Evolutionary conservation across 108 stramenopile genomes (phyloP).

Genomic region (Cyclotella atomus): DNA sequence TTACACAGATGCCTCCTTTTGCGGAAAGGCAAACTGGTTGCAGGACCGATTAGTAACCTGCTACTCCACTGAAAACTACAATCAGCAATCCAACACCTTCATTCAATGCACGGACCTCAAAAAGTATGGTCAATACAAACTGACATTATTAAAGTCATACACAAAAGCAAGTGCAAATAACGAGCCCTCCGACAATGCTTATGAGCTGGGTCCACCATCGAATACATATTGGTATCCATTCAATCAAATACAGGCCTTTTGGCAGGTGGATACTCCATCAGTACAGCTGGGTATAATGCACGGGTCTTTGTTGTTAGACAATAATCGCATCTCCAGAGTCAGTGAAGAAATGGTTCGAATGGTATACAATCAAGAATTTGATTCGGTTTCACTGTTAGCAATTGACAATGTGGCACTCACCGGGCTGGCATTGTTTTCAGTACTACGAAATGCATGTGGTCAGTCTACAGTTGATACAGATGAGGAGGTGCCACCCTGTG

Average conservation of each 20-base stretch:
- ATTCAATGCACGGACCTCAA: constrained; percentile 45
- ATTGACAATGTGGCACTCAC: constrained; percentile 77
- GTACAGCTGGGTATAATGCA: constrained; percentile 63
- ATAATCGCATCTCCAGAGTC: constrained; percentile 67
- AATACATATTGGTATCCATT: constrained; percentile 62
- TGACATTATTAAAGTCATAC: constrained; percentile 49
- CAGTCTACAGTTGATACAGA: constrained; percentile 44
- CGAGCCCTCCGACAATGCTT: constrained; percentile 58
- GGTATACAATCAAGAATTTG: constrained; percentile 64
- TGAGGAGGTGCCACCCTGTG: constrained; percentile 24
- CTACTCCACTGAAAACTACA: constrained; percentile 38
- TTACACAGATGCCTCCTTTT: constrained; percentile 43
- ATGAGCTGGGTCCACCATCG: constrained; percentile 64
- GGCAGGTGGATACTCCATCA: constrained; percentile 71
- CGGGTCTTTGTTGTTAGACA: constrained; percentile 61
- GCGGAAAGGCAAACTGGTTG: constrained; percentile 71
- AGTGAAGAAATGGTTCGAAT: constrained; percentile 61
- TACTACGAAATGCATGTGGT: constrained; percentile 71
- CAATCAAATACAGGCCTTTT: constrained; percentile 78
- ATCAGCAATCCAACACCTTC: constrained; percentile 4
- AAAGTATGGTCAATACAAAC: constrained; percentile 41
- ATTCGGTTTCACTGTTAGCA: constrained; percentile 59
- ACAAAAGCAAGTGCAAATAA: constrained; percentile 70
- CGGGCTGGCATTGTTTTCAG: constrained; percentile 75
- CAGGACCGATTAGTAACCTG: constrained; percentile 65